Evolutionary conservation across 768 basidiomycete genomes (phyloP), one percentile per base, ranked within the genome.

Genomic region (Termitomyces sp.): DNA sequence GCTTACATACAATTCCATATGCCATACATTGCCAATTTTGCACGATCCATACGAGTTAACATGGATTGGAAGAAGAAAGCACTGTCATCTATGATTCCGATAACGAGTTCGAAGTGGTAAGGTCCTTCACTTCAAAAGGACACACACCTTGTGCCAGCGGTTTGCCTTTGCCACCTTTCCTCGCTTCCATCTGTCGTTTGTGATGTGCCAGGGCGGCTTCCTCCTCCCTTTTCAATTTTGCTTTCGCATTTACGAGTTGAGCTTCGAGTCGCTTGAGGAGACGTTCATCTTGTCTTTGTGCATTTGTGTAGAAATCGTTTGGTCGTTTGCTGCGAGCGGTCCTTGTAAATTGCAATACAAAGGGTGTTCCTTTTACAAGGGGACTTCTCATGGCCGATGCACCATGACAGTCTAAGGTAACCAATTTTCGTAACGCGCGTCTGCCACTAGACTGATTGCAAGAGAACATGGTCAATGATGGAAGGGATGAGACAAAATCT

Each of bases 191-290:
- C 44, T 58, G 57, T 30, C 47, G 46, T 49, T 49, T 58, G 28
- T 54, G 22, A 30, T 54, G 41, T 14, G 46, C 52, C 46, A 54
- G 13, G 20, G 57, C 57, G 44, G 32, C 52, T 46, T 64, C 64
- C 32, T 71, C 68, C 33, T 71, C 69, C 33, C 65, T 61, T 46
- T 66, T 64, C 20, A 65, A 41, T 53, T 61, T 68, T 1, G 60
- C 63, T 41, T 70, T 58, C 2, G 67, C 67, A 28, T 60, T 60
- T 6, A 49, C 66, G 30, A 71, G 59, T 43, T 70, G 65, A n/a
- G 67, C 66, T 51, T 71, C 68, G 14, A 70, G 66, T 62, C 62
- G 68, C 68, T 65, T 67, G n/a, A 70, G 56, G 5, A 70, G 63
- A 36, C 65, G 60, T 55, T 71, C 70, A 41, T 71, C 70, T 43